Conservation (phyloP, 805 yeast species). For the Novakomyces olei region DNA sequence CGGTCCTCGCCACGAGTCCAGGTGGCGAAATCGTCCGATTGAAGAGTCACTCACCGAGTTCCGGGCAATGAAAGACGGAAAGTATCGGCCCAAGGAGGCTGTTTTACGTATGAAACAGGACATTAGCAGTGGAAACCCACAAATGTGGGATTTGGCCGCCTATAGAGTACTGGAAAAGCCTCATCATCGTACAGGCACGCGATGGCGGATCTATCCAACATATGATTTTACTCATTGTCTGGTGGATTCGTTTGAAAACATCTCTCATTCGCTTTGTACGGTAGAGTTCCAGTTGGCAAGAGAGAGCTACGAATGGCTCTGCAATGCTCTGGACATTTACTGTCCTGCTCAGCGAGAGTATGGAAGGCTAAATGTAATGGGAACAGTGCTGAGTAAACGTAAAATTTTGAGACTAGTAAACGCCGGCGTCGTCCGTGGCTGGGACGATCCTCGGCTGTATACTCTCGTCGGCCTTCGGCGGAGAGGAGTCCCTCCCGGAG, state of each 20-base stretch:
- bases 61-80: constrained; percentile 79
- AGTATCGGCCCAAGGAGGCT: constrained; percentile 74
- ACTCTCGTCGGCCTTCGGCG: constrained; percentile 80
- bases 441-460: constrained; percentile 96
- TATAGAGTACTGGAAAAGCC: constrained; percentile 80
- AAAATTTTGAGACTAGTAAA: constrained; percentile 83
- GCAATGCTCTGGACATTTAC: constrained; percentile 83
- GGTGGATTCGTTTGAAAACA: constrained; percentile 92
- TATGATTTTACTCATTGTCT: constrained; percentile 98
- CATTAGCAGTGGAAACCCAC: constrained; percentile 73
- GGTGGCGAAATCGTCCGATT: constrained; percentile 44
- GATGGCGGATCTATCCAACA: constrained; percentile 96
- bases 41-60: constrained; percentile 64
- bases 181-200: constrained; percentile 90
- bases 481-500: constrained; percentile 98
- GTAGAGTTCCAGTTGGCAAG: constrained; percentile 82
- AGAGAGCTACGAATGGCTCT: constrained; percentile 94
- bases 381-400: constrained; percentile 84
- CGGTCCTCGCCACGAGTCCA: constrained; percentile 72
- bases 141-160: constrained; percentile 99
- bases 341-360: constrained; percentile 98
- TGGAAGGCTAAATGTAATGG: constrained; percentile 86
- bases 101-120: constrained; percentile 95
- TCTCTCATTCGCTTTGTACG: constrained; percentile 88
- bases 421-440: constrained; percentile 63